Percentiles rank a stretch among this genome's conserved stretches.
Conservation (phyloP, 345 rosid genomes). For the Dipteronia sinensis region DNA sequence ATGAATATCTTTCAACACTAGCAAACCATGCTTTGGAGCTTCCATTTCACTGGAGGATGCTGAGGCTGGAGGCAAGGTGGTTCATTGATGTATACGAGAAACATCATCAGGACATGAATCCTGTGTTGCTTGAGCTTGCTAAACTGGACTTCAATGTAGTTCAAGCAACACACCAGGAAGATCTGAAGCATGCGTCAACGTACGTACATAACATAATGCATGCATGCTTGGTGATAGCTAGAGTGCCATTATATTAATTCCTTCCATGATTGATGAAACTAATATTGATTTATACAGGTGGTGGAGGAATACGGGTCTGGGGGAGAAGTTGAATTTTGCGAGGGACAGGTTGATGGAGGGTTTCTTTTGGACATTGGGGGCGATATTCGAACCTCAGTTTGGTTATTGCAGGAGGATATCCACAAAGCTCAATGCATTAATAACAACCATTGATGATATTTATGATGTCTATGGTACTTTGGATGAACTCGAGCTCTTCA, state of each 20-base stretch:
- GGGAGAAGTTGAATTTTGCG: conserved; percentile 30
- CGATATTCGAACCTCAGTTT: conserved; percentile 28
- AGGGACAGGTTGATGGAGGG: conserved; percentile 42
- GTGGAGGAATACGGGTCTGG: conserved; percentile 39
- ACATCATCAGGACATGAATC: conserved; percentile 23
- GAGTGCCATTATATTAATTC: no score
- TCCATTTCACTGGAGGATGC: no score
- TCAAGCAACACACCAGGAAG: conserved; percentile 45
- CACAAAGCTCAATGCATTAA: conserved; percentile 24
- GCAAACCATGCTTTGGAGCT: no score
- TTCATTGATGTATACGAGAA: no score
- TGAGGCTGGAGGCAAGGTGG: no score
- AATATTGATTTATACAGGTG: conserved; percentile 21
- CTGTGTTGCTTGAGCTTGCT: conserved; percentile 41
- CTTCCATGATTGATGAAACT: neutral
- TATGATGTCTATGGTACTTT: conserved; percentile 17
- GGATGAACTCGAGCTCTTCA: conserved; percentile 6
- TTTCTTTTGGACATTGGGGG: conserved; percentile 39
- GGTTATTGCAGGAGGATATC: conserved; percentile 26
- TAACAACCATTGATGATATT: conserved; percentile 28
- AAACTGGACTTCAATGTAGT: conserved; percentile 46
- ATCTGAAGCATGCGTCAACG: conserved; percentile 38
- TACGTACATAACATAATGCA: neutral
- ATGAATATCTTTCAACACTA: no score
- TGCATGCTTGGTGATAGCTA: no score